Percentiles rank a stretch among this genome's conserved stretches.
phyloP scores from a whole-genome alignment of 257 asterid species.

The Primulina huaijiensis region DNA sequence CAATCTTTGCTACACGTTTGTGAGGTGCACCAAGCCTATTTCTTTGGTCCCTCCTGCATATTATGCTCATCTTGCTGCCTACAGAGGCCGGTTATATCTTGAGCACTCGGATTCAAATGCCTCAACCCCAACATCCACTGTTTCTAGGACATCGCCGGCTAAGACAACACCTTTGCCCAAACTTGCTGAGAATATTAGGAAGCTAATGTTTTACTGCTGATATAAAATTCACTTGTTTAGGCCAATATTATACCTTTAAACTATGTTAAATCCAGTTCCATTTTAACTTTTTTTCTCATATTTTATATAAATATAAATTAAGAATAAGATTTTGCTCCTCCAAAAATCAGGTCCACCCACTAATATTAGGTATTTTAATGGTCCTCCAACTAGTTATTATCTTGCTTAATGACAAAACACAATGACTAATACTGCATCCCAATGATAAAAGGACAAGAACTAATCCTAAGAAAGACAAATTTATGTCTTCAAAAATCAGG shows the following conservation, averaged over 20 bases:
- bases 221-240: constrained; percentile 1
- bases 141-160: constrained; percentile 60
- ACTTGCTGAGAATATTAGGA: constrained; percentile 75
- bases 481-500: too few species aligned
- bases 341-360: too few species aligned
- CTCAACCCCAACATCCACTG: constrained; percentile 20
- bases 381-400: too few species aligned
- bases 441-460: too few species aligned
- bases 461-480: too few species aligned
- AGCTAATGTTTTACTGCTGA: constrained; percentile 92
- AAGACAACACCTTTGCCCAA: constrained; percentile 71
- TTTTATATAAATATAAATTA: too few species aligned
- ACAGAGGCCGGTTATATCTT: constrained; percentile 80
- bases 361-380: too few species aligned
- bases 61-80: constrained; percentile 94
- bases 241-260: constrained; percentile 11
- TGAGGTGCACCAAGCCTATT: constrained; percentile 92
- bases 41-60: constrained; percentile 94
- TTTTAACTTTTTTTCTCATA: too few species aligned
- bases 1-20: constrained; percentile 89
- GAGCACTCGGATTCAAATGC: constrained; percentile 49
- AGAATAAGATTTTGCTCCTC: too few species aligned
- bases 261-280: neutral
- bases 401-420: too few species aligned
- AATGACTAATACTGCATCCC: neutral